phyloP scores from a whole-genome alignment of 768 basidiomycete genomes.

The Scleroderma bovista region DNA sequence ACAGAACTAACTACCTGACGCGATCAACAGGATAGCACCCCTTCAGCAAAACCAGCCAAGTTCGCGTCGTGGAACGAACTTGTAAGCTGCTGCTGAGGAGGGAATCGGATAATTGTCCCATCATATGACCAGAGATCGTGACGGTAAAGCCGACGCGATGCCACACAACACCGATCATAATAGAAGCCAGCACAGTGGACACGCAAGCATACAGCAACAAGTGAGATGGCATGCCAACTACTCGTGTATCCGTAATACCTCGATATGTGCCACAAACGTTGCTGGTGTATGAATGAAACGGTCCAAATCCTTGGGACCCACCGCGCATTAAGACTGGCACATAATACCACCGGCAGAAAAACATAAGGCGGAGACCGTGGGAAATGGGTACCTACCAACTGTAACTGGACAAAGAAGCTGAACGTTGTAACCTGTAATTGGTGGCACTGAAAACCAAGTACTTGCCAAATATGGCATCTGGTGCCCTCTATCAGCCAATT shows the following conservation, averaged over 20 bases:
- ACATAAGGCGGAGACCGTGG: neutral
- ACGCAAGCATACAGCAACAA: neutral
- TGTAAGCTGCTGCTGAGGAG: neutral
- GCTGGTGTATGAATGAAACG: neutral
- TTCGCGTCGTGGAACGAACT: too few relatives aligned
- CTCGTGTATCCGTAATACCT: neutral
- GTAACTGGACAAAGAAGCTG: too few relatives aligned
- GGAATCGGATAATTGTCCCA: neutral
- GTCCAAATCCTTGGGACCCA: neutral
- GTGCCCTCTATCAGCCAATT: constrained; percentile 33
- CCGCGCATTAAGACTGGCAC: neutral
- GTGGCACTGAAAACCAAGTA: too few relatives aligned
- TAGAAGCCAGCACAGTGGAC: neutral
- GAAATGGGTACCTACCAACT: too few relatives aligned
- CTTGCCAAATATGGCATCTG: constrained; percentile 29
- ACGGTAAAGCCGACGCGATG: neutral
- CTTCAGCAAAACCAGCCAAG: too few relatives aligned
- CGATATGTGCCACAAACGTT: neutral
- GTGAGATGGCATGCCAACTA: neutral
- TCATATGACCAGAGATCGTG: neutral
- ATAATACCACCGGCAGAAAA: neutral
- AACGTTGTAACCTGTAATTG: too few relatives aligned
- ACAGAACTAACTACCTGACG: neutral
- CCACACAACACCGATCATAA: neutral
- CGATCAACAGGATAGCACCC: neutral